Evolutionary conservation across 371 early-diverging fungal species (phyloP), one percentile per base, ranked within the genome.

Genomic region (Mortierella polycephala): DNA sequence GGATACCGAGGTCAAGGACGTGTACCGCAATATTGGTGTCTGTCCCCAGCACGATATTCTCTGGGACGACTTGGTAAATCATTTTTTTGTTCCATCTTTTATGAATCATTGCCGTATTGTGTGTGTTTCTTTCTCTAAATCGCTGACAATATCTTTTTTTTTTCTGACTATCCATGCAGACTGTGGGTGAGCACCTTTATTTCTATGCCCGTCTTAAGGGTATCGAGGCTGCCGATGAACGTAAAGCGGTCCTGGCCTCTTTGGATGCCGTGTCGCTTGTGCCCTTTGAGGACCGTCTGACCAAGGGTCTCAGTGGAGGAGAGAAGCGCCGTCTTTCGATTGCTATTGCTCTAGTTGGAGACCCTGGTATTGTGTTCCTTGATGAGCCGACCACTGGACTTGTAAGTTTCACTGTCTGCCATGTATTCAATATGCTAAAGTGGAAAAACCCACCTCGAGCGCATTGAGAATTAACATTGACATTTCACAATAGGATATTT

Each of bases 11-110:
- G 84, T 82, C 59, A 81, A 83, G 40, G 79, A 86, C n/a, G 91
- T 94, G 6, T 92, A 89, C 71, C 67, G 82, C 18, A 83, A 82
- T 64, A 90, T 91, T 64, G 94, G 93, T 20, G 84, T 93, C 39
- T 94, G 93, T 61, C 92, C 94, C 30, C 93, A 89, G 81, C 88
- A 90, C 58, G 92, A 91, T 63, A 91, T 92, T 72, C 83, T 94
- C 6, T 94, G 93, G 92, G 89, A 88, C 23, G 93, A 92, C 57
- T 69, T 94, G 47, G 79, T 77, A 59, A 72, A 66, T 16, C 45
- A 6, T 42, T 13, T 20, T 41, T 42, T 18, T 41, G 14, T 10
- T 30, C 30, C 1, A 47, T 67, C 12, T 23, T 21, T 52, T 14
- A 1, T 57, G 8, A 41, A 60, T 39, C 30, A 30, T 30, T 30